These are phyloP conservation scores for Helianthus annuus DNA, from an alignment of 129 eudicot species.

Conservation along the genomic window DNA sequence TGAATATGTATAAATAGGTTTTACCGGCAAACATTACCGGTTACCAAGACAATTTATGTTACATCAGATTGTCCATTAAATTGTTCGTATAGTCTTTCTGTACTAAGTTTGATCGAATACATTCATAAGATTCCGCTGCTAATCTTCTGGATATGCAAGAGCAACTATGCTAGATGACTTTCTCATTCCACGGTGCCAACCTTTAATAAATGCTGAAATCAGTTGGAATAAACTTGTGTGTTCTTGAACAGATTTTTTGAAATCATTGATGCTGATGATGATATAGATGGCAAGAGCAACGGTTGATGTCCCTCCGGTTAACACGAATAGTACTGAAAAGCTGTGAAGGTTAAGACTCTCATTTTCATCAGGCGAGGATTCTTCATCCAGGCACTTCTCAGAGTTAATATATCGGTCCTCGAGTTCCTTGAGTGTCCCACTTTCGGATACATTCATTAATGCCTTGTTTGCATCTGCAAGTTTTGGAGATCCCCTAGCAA, in stretches of 20 bases:
- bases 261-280: background rate
- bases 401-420: constrained; percentile 27
- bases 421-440: constrained; percentile 30
- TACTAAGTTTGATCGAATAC: no score
- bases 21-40: no score
- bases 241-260: constrained; percentile 11
- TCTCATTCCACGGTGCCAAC: constrained; percentile 23
- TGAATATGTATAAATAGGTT: no score
- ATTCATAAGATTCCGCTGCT: no score
- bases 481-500: constrained; percentile 26
- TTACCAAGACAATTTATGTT: no score
- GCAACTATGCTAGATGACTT: constrained; percentile 34
- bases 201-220: constrained; percentile 18
- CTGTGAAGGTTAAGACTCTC: constrained; percentile 38
- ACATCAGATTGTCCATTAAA: no score
- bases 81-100: no score
- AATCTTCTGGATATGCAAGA: no score
- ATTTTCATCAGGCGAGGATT: constrained; percentile 28
- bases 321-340: constrained; percentile 43
- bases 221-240: background rate
- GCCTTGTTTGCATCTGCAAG: constrained; percentile 41
- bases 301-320: constrained; percentile 47
- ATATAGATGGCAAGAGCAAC: constrained; percentile 35
- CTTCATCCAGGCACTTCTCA: constrained; percentile 33
- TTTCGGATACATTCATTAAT: constrained; percentile 37